Conservation (phyloP, 768 basidiomycete species). For the Dendrothele bispora region DNA sequence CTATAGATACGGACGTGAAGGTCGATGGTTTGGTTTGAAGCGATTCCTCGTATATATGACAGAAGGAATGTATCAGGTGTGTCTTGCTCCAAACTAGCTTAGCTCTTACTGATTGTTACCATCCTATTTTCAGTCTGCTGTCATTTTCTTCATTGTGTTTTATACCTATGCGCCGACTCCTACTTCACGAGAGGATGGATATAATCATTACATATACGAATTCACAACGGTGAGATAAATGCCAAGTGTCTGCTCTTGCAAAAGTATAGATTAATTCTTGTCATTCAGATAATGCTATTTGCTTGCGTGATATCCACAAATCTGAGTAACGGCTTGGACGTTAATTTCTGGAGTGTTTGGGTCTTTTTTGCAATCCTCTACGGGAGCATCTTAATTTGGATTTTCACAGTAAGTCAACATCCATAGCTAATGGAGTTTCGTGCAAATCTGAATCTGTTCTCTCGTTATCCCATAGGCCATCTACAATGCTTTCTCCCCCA, state of each 20-base stretch:
- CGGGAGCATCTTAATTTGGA: conserved; percentile 74
- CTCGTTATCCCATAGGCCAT: conserved; percentile 64
- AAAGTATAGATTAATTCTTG: conserved; percentile 2
- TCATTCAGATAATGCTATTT: conserved; percentile 75
- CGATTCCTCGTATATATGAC: conserved; percentile 81
- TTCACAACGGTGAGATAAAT: conserved; percentile 71
- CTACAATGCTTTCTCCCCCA: conserved; percentile 80
- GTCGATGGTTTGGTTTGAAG: conserved; percentile 77
- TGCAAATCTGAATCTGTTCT: too few species aligned
- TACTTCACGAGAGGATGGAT: conserved; percentile 79
- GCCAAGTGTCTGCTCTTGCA: not conserved
- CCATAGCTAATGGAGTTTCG: not conserved
- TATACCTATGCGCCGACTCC: conserved; percentile 78
- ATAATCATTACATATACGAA: conserved; percentile 68
- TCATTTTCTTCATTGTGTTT: conserved; percentile 86
- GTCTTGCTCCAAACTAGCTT: conserved; percentile 25
- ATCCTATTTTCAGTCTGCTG: conserved; percentile 52
- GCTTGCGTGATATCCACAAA: conserved; percentile 77
- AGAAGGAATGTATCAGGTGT: conserved; percentile 81
- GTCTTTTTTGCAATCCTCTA: conserved; percentile 81
- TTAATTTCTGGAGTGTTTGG: conserved; percentile 90
- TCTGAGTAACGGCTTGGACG: conserved; percentile 86
- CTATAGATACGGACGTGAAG: conserved; percentile 79
- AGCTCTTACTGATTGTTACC: not conserved
- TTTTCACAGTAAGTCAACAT: conserved; percentile 69